Base-by-base conservation (phyloP, 2,329 filamentous ascomycete genomes). In the Aspergillus nomiae region DNA sequence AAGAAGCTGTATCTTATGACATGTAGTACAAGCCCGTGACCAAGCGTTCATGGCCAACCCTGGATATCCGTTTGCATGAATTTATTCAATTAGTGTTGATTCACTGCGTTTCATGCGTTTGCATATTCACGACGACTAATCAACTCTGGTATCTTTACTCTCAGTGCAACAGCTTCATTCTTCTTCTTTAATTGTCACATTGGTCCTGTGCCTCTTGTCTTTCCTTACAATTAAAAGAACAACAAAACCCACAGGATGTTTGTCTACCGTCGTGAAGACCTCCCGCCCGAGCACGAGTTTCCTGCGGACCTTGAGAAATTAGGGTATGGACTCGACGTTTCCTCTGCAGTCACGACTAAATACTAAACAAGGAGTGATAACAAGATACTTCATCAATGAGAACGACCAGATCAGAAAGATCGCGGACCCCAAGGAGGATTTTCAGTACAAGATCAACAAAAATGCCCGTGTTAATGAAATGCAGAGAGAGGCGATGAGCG, bases 381-480 rank as follows among this genome's bases (percentile, higher is more conserved):
- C 38, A 63, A 94, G 92, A 50, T 96, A 93, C 78, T 94, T 92
- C 74, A 78, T 96, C 78, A 93, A 92, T 69, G 84, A 89, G 0
- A 77, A 88, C 0, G 92, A 94, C 68, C 87, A 94, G 71, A 86
- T 97, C 65, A 88, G 91, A 55, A 88, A 84, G 64, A 89, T 91
- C 60, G 81, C 85, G 26, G 81, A 92, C 41, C 88, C 90, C 0
- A 84, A 89, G 32, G 82, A 85, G 67, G 89, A 89, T 73, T 96
- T 92, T 81, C 86, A 91, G 69, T 97, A 85, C 82, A 89, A 88
- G 74, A 77, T 91, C 59, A 90, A 86, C 74, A 88, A 87, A 69
- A 93, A 92, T 76, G 82, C 86, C n/a, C 88, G 92, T 43, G 85
- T 90, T 78, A 97, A 97, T 75, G 85, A 90, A 46, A 83, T 90